Percentiles rank a stretch among this genome's conserved stretches.
Evolutionary conservation across 116 monocot genomes (phyloP).

Genomic region (Papilionanthe hybrid): DNA sequence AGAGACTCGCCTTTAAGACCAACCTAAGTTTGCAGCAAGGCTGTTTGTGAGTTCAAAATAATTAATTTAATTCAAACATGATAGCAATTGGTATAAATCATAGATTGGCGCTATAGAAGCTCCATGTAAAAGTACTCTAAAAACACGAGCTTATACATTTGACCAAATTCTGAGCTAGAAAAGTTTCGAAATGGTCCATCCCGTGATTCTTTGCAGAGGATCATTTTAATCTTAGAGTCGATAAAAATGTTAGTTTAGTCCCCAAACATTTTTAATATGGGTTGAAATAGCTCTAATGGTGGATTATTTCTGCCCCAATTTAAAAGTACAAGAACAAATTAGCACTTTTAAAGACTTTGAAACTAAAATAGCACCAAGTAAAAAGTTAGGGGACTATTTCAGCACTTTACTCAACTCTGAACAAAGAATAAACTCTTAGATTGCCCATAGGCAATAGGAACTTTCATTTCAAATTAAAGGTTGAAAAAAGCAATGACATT

Average conservation of each 20-base stretch:
- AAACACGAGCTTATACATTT: not conserved
- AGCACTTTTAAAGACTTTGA: too few relatives aligned
- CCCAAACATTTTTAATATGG: too few relatives aligned
- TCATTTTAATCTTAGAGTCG: too few relatives aligned
- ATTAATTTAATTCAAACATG: not conserved
- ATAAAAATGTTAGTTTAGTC: not conserved
- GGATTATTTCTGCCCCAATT: too few relatives aligned
- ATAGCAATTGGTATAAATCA: not conserved
- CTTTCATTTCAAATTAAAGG: not conserved
- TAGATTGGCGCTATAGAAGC: not conserved
- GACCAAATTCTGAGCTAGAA: not conserved
- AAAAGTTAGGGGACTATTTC: too few relatives aligned
- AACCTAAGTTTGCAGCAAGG: conserved; percentile 34
- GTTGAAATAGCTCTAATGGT: too few relatives aligned
- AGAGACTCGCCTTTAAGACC: conserved; percentile 70
- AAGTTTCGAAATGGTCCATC: too few relatives aligned
- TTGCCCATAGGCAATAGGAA: not conserved
- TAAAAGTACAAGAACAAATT: too few relatives aligned
- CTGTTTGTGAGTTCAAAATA: not conserved
- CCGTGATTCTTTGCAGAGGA: too few relatives aligned
- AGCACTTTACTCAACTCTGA: too few relatives aligned
- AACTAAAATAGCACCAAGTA: too few relatives aligned
- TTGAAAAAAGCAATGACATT: not conserved
- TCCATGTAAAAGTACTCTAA: not conserved
- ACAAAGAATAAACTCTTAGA: not conserved